Conservation (phyloP, 352 stramenopile species). For the Phytopythium oedochilum region DNA sequence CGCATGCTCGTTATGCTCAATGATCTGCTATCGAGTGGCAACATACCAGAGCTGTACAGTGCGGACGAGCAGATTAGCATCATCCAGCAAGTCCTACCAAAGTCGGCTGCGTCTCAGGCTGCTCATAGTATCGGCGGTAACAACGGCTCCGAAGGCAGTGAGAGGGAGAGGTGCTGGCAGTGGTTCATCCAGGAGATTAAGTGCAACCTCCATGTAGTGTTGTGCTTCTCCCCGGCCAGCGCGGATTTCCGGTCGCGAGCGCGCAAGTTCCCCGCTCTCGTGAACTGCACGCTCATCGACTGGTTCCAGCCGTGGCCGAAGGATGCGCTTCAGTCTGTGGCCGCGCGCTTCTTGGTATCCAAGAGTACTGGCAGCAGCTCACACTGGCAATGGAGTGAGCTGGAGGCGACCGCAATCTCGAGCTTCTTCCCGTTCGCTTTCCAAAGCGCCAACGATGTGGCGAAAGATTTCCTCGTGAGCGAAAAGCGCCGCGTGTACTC, state of each 20-base stretch:
- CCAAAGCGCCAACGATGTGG: conserved; percentile 86
- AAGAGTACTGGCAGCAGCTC: conserved; percentile 13
- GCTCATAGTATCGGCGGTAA: not conserved
- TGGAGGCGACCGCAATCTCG: conserved; percentile 58
- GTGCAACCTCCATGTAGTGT: conserved; percentile 92
- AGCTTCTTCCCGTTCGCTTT: conserved; percentile 93
- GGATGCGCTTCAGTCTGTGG: conserved; percentile 90
- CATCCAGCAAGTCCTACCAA: conserved; percentile 82
- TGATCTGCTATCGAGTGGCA: conserved; percentile 90
- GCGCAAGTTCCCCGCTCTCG: conserved; percentile 91
- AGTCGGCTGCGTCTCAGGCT: conserved; percentile 66
- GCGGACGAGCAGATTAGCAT: conserved; percentile 90
- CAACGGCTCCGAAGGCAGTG: conserved; percentile 20
- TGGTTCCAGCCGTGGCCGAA: conserved; percentile 93
- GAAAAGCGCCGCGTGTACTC: conserved; percentile 90
- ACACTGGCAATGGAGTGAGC: conserved; percentile 4
- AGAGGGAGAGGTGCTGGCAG: conserved; percentile 92
- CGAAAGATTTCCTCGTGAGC: conserved; percentile 64
- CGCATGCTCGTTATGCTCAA: conserved; percentile 95
- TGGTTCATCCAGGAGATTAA: conserved; percentile 91
- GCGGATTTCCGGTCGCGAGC: conserved; percentile 85
- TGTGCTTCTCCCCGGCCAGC: conserved; percentile 93
- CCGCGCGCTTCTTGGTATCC: conserved; percentile 64
- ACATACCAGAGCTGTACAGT: conserved; percentile 92
- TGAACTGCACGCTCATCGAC: conserved; percentile 93